A percentile compares a stretch with the other conserved stretches of the same genome.
These are phyloP conservation scores for Ceratocystiopsis sp. DNA, from an alignment of 2,329 filamentous ascomycete species.

Conservation along the genomic window DNA sequence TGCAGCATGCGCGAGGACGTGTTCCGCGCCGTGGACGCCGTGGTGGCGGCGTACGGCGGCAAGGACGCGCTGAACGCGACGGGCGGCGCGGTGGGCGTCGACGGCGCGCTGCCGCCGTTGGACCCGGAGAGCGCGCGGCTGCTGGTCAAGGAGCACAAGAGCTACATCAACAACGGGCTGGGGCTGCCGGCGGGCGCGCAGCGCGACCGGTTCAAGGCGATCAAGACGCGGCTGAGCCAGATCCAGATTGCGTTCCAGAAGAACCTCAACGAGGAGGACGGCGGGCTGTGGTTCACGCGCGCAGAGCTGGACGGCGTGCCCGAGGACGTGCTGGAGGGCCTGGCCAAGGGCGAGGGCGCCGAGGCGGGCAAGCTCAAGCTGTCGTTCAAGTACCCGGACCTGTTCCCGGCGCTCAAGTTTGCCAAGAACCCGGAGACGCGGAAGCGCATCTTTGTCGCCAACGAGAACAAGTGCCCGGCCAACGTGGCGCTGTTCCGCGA, in stretches of 20 bases:
- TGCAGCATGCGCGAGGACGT: constrained; percentile 68
- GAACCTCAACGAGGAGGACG: constrained; percentile 68
- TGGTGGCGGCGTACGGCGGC: constrained; percentile 30
- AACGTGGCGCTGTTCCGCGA: constrained; percentile 62
- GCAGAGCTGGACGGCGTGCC: constrained; percentile 63
- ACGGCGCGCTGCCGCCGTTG: constrained; percentile 21
- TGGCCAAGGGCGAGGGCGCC: constrained; percentile 56
- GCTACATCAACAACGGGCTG: constrained; percentile 60
- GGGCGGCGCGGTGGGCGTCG: constrained; percentile 1
- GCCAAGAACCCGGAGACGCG: constrained; percentile 53
- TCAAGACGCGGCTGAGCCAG: constrained; percentile 63
- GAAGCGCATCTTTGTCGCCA: constrained; percentile 51
- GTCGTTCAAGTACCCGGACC: constrained; percentile 70
- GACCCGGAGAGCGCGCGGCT: constrained; percentile 55
- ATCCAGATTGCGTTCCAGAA: constrained; percentile 62
- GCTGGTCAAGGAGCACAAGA: constrained; percentile 61
- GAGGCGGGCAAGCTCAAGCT: constrained; percentile 57
- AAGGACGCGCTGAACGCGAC: constrained; percentile 30
- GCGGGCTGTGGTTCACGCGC: constrained; percentile 61
- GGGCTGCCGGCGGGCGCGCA: constrained; percentile 51
- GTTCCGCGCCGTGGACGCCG: constrained; percentile 47
- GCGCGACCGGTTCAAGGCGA: constrained; percentile 69
- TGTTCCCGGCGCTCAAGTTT: constrained; percentile 65
- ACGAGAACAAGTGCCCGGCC: constrained; percentile 66
- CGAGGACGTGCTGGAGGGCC: constrained; percentile 43